Conservation (phyloP, 257 asterid species). For the Solanum arcanum region DNA sequence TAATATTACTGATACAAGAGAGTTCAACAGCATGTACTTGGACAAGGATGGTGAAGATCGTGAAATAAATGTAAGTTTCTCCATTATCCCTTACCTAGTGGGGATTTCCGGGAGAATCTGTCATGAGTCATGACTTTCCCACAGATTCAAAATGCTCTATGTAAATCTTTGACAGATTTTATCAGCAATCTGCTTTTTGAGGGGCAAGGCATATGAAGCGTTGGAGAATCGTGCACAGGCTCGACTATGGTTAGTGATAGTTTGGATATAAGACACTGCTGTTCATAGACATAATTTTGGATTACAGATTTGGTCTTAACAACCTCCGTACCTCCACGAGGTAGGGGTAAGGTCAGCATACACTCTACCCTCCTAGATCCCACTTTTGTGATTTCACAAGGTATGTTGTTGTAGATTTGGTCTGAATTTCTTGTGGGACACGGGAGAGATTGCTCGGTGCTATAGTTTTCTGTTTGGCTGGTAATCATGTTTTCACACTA, state of each 20-base stretch:
- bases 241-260: conserved; percentile 65
- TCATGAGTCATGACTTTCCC: neutral
- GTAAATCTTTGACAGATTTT: conserved; percentile 43
- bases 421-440: neutral
- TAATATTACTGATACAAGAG: conserved; percentile 71
- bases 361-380: neutral
- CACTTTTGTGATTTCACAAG: neutral
- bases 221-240: conserved; percentile 88
- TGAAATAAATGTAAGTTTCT: conserved; percentile 76
- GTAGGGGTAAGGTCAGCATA: neutral
- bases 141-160: neutral
- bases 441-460: neutral
- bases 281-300: neutral
- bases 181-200: conserved; percentile 87
- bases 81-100: neutral
- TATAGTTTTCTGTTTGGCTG: neutral
- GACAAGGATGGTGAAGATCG: conserved; percentile 97
- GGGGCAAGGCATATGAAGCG: conserved; percentile 98
- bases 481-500: neutral
- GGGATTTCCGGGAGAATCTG: neutral
- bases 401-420: neutral
- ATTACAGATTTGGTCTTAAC: neutral
- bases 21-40: conserved; percentile 60
- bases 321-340: neutral
- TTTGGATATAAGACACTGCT: neutral